Base-by-base conservation (phyloP, 2,329 filamentous ascomycete species). In the Botrytis squamosa region DNA sequence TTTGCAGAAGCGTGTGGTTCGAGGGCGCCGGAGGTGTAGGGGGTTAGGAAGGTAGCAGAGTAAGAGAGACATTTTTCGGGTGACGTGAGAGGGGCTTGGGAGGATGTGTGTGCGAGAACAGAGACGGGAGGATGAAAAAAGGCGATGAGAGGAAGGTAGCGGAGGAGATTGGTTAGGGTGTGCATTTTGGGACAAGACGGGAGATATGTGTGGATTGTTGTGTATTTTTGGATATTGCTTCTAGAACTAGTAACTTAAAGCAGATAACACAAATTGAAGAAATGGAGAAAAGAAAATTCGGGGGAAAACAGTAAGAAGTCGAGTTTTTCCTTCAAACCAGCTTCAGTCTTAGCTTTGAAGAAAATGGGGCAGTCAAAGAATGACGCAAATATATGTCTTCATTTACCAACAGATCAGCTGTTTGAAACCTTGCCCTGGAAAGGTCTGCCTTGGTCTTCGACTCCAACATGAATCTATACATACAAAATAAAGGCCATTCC, bases 51-150 rank as follows among this genome's bases (percentile, higher is more conserved):
- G 22, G 59, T 64, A 14, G 42, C 69, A 8, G 69, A 49, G 14
- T 71, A 52, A 10, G 69, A 46, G 8, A 71, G 14, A 29, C 69
- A 42, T 52, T 71, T 52, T 49, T 71, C 22, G 46, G 38, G 55
- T 16, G 57, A 40, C 4, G 52, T 42, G 25, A 60, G 52, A 1
- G 55, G 18, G 10, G 22, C 40, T 36, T 59, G 36, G n/a, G n/a
- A 44, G 9, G 40, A 29, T 40, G 40, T 16, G 9, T 44, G 62
- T 44, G 62, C 40, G 5, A 64, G 25, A 9, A n/a, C 16, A 29
- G 38, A 18, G n/a, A 29, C 7, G 40, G 25, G 14, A 14, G 25
- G 42, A 4, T 33, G 25, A 10, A 64, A 22, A 40, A 29, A 4
- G 16, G 62, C 4, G n/a, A 64, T n/a, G 62, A 33, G 38, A n/a